Evolutionary conservation across 169 alveolate genomes (phyloP).

Genomic region (Sarcocystis neurona): DNA sequence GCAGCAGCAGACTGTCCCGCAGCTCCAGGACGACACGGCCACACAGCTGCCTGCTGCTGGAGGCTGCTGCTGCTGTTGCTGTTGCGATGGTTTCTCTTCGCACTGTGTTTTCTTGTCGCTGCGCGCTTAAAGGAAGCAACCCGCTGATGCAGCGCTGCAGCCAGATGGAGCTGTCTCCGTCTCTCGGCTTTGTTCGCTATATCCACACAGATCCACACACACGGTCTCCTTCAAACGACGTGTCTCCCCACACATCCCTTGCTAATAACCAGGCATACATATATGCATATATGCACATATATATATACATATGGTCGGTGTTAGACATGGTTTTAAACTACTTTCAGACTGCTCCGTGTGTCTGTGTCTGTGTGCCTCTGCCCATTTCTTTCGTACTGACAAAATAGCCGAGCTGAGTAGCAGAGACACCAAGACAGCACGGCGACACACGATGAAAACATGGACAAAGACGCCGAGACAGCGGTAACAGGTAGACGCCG

Average conservation of each 20-base stretch:
- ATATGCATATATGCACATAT: no score
- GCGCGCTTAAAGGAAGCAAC: slow-evolving; percentile 7
- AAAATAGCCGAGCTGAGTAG: no score
- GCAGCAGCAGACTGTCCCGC: neutral
- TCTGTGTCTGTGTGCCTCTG: neutral
- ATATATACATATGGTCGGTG: no score
- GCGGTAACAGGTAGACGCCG: no score
- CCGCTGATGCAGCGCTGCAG: slow-evolving; percentile 17
- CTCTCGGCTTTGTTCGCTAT: slow-evolving; percentile 23
- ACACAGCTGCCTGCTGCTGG: no score
- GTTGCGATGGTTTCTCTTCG: neutral
- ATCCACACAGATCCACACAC: neutral
- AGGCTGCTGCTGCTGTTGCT: slow-evolving; percentile 8
- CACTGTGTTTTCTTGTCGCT: neutral
- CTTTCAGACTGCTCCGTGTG: neutral
- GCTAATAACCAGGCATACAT: no score
- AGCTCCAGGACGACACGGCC: neutral
- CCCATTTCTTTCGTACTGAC: neutral
- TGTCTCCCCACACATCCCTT: neutral
- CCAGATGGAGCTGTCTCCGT: neutral
- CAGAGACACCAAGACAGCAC: no score
- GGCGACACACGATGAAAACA: no score
- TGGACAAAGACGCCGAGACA: no score
- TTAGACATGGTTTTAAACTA: neutral
- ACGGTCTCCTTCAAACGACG: neutral